Evolutionary conservation across 23 red algal genomes (phyloP).

Genomic region (Gracilariopsis chorda): DNA sequence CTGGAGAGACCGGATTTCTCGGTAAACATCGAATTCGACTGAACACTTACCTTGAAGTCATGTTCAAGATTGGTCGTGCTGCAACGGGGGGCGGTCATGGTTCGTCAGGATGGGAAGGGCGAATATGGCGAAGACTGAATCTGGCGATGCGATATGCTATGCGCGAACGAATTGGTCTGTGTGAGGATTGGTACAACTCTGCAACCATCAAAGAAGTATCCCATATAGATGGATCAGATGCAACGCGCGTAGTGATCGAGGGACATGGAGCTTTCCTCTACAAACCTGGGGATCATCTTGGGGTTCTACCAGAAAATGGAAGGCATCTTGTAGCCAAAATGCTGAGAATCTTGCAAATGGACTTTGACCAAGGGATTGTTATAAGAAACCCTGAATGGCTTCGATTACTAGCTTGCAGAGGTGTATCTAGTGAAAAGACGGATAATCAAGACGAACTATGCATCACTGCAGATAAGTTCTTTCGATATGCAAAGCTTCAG

Average conservation of each 20-base stretch:
- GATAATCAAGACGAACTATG: not conserved
- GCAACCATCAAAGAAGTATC: not conserved
- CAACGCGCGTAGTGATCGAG: not conserved
- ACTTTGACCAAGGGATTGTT: not conserved
- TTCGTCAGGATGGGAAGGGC: not conserved
- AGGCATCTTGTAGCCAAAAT: not conserved
- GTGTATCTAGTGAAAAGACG: not conserved
- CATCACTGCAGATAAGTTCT: not conserved
- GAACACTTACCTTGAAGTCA: not conserved
- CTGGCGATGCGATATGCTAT: not conserved
- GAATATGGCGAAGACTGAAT: not conserved
- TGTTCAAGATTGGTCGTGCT: not conserved
- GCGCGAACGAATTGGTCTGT: not conserved
- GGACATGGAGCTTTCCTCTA: not conserved
- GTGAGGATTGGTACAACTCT: not conserved
- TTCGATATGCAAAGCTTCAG: conserved; percentile 10
- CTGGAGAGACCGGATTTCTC: not conserved
- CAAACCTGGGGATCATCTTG: conserved; percentile 8
- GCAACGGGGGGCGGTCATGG: not conserved
- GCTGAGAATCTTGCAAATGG: not conserved
- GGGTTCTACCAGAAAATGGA: not conserved
- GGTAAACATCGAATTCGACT: conserved; percentile 2
- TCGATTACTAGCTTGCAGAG: not conserved
- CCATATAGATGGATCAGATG: not conserved
- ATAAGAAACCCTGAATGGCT: not conserved